These are phyloP conservation scores for Eutypa lata DNA, from an alignment of 2,329 filamentous ascomycete species.

Conservation along the genomic window DNA sequence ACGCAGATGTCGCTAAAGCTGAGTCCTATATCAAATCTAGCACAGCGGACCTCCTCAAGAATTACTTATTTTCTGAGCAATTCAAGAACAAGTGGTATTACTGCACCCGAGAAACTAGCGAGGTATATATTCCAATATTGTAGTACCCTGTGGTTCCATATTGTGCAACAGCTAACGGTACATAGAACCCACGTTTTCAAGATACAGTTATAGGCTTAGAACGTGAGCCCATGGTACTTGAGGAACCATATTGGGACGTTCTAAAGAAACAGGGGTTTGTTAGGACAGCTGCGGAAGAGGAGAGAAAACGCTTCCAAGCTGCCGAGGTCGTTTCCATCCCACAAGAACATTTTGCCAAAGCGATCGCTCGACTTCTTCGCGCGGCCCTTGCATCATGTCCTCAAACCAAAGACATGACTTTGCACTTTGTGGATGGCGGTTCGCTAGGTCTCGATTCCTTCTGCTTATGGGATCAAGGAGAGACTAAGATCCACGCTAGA, in stretches of 20 bases:
- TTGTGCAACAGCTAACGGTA: not conserved
- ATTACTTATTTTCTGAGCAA: constrained; percentile 9
- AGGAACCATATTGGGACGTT: constrained; percentile 18
- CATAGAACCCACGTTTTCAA: constrained; percentile 13
- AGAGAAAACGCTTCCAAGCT: constrained; percentile 9
- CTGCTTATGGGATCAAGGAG: not conserved
- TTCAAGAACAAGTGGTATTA: constrained; percentile 18
- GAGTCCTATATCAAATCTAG: constrained; percentile 2
- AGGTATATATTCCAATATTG: constrained; percentile 6
- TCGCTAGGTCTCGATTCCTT: constrained; percentile 1
- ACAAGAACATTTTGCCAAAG: not conserved
- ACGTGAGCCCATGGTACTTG: constrained; percentile 12
- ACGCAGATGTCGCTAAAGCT: constrained; percentile 18
- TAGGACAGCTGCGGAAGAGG: constrained; percentile 17
- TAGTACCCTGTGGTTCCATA: not conserved
- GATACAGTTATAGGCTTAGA: constrained; percentile 15
- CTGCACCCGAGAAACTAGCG: constrained; percentile 9
- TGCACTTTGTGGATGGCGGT: constrained; percentile 6
- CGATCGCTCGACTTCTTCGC: constrained; percentile 1
- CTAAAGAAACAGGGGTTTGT: constrained; percentile 5
- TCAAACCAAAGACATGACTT: not conserved
- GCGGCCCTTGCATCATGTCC: constrained; percentile 5
- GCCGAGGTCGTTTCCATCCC: not conserved
- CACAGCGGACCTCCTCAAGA: constrained; percentile 3
- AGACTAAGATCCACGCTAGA: constrained; percentile 10